Percentiles rank a stretch among this genome's conserved stretches.
These are phyloP conservation scores for Lipomyces starkeyi DNA, from an alignment of 805 yeast genomes.

Conservation along the genomic window DNA sequence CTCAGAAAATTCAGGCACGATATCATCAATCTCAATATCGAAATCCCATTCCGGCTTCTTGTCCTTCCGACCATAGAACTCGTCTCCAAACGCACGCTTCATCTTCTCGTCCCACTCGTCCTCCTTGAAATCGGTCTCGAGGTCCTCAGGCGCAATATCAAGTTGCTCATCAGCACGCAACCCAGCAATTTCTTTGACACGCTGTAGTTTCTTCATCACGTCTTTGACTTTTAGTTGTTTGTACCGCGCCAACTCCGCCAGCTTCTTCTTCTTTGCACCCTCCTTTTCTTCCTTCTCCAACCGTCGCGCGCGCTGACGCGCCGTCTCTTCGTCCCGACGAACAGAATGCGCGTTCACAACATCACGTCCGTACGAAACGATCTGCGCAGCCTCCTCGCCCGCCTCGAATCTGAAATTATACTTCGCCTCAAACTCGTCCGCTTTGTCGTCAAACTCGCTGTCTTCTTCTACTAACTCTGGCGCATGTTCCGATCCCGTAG, in stretches of 20 bases:
- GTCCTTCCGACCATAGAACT: slow-evolving; percentile 64
- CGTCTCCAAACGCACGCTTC: slow-evolving; percentile 84
- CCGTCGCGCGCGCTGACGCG: slow-evolving; percentile 84
- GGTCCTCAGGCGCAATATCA: slow-evolving; percentile 62
- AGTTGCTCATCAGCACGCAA: slow-evolving; percentile 58
- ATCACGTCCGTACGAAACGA: slow-evolving; percentile 91
- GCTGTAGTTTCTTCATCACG: slow-evolving; percentile 70
- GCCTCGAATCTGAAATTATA: slow-evolving; percentile 95
- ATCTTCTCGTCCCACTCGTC: slow-evolving; percentile 91
- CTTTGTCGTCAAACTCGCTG: slow-evolving; percentile 89
- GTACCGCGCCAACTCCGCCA: slow-evolving; percentile 69
- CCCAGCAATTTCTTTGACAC: slow-evolving; percentile 72
- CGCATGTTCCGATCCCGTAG: slow-evolving; percentile 32
- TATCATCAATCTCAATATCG: slow-evolving; percentile 57
- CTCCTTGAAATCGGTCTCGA: slow-evolving; percentile 82
- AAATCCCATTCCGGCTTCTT: slow-evolving; percentile 71
- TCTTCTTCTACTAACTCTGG: slow-evolving; percentile 55
- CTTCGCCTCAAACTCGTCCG: slow-evolving; percentile 87
- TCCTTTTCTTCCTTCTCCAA: slow-evolving; percentile 61
- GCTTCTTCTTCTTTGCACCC: slow-evolving; percentile 59
- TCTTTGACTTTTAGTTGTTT: slow-evolving; percentile 77
- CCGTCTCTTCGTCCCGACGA: slow-evolving; percentile 74
- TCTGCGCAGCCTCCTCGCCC: slow-evolving; percentile 70
- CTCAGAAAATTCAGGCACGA: slow-evolving; percentile 52
- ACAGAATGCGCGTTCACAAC: slow-evolving; percentile 72